Evolutionary conservation across 1,284 basidiomycete genomes (phyloP), one percentile per base, ranked within the genome.

Genomic region (Macrocybe sp.): DNA sequence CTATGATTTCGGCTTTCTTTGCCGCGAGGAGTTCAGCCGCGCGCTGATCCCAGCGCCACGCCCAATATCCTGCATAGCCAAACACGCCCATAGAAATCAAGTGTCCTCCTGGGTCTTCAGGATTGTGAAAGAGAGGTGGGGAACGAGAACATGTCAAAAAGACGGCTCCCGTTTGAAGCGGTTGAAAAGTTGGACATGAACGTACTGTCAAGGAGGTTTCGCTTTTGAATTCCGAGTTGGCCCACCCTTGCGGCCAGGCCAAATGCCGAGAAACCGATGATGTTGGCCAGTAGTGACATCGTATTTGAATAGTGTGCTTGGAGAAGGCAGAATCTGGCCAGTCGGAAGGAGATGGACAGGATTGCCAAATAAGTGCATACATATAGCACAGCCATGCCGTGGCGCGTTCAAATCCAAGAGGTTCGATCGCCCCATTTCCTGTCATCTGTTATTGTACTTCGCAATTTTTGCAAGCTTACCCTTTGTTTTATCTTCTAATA

Each of bases 221-320:
- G 73, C 56, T 72, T 78, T 63, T 90, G 87, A 57, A 93, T 83
- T 45, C 84, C 85, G 16, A 92, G 81, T 66, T 92, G 90, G 56
- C 88, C 88, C 52, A 89, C 72, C 53, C 90, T 77, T 10, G 83
- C 81, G 12, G 82, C 81, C 47, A 92, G 80, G 30, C 90, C 90
- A 60, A 91, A 85, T 49, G 78, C 67, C 12, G 86, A 84, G 69
- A 89, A 90, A 42, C 90, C 90, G 62, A 89, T 61, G 56, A 92
- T 70, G 63, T 79, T 88, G 50, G 80, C 70, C 54, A 89, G 67
- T 60, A 91, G 72, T 42, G 85, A 69, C 88, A 91, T 92, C 57
- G 53, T 73, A 55, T 56, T 16, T 46, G 39, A 43, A 29, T 30
- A 32, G 35, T 16, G 38, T 43, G 48, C 40, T 49, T 46, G 47